Evolutionary conservation across 2,329 filamentous ascomycete genomes (phyloP).

Genomic region (Alternaria sp.): DNA sequence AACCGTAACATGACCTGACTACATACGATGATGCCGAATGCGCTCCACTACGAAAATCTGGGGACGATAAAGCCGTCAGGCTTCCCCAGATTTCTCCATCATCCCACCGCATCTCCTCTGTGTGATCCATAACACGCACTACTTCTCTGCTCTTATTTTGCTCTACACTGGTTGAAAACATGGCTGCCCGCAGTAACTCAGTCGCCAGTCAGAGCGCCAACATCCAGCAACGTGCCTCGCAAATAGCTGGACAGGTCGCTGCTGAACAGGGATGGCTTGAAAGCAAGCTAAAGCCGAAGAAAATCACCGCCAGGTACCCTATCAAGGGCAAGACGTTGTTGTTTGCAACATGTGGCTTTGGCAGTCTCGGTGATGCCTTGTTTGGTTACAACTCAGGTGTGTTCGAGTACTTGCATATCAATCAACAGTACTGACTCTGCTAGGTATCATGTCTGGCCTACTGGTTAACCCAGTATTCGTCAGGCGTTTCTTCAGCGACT

Average conservation of each 20-base stretch:
- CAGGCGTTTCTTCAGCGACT: conserved; percentile 49
- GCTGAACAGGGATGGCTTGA: conserved; percentile 43
- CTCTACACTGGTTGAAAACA: not conserved
- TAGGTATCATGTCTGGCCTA: conserved; percentile 51
- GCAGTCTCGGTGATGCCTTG: conserved; percentile 50
- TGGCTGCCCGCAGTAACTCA: conserved; percentile 16
- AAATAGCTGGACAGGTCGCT: conserved; percentile 28
- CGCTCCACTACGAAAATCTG: conserved; percentile 75
- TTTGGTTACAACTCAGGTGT: conserved; percentile 53
- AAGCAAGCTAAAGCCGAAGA: conserved; percentile 46
- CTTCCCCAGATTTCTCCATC: conserved; percentile 13
- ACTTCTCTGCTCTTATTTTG: not conserved
- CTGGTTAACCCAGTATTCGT: conserved; percentile 51
- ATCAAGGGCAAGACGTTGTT: conserved; percentile 47
- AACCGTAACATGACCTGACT: conserved; percentile 7
- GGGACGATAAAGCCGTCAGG: conserved; percentile 65
- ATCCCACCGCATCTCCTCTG: not conserved
- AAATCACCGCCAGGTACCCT: conserved; percentile 46
- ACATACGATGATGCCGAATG: conserved; percentile 34
- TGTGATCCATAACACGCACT: not conserved
- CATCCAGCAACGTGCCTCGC: conserved; percentile 26
- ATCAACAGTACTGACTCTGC: not conserved
- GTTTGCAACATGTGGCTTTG: conserved; percentile 50
- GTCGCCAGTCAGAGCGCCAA: conserved; percentile 21
- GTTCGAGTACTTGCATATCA: not conserved